phyloP scores from a whole-genome alignment of 2,329 filamentous ascomycete genomes.

The Lasiodiplodia sp. region DNA sequence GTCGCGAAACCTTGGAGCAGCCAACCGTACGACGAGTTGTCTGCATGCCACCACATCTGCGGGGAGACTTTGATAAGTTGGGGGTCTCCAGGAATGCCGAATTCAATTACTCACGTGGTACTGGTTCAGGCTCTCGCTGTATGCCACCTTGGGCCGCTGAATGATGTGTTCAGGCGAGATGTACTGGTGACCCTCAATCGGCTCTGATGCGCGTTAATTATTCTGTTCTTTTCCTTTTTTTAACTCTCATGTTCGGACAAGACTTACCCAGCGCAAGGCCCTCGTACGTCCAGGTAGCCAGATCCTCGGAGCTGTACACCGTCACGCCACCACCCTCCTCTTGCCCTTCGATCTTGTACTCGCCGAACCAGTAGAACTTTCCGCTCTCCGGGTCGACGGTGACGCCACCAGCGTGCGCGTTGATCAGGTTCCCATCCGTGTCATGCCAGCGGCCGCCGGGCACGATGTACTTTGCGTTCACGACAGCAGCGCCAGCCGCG shows the following conservation, averaged over 20 bases:
- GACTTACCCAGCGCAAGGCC: constrained; percentile 62
- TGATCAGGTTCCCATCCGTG: constrained; percentile 66
- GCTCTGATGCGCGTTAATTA: constrained; percentile 43
- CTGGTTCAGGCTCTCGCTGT: constrained; percentile 60
- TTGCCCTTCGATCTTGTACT: constrained; percentile 66
- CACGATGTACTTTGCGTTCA: constrained; percentile 64
- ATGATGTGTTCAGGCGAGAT: constrained; percentile 65
- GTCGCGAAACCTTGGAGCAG: constrained; percentile 65
- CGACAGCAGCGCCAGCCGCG: not conserved
- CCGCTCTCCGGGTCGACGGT: constrained; percentile 60
- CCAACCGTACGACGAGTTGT: constrained; percentile 63
- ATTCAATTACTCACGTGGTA: constrained; percentile 57
- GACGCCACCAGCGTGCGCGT: constrained; percentile 67
- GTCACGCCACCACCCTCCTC: constrained; percentile 67
- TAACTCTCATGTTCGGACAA: not conserved
- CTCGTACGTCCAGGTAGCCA: constrained; percentile 66
- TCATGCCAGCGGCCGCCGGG: constrained; percentile 68
- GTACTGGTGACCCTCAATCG: constrained; percentile 62
- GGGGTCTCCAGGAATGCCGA: not conserved
- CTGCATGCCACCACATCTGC: constrained; percentile 69
- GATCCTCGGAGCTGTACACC: constrained; percentile 67
- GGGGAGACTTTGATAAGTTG: too few species aligned
- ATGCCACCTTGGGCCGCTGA: constrained; percentile 68
- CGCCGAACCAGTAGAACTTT: constrained; percentile 68
- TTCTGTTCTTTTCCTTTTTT: not conserved